phyloP scores from a whole-genome alignment of 1,284 basidiomycete species.

The Baeospora myosura region DNA sequence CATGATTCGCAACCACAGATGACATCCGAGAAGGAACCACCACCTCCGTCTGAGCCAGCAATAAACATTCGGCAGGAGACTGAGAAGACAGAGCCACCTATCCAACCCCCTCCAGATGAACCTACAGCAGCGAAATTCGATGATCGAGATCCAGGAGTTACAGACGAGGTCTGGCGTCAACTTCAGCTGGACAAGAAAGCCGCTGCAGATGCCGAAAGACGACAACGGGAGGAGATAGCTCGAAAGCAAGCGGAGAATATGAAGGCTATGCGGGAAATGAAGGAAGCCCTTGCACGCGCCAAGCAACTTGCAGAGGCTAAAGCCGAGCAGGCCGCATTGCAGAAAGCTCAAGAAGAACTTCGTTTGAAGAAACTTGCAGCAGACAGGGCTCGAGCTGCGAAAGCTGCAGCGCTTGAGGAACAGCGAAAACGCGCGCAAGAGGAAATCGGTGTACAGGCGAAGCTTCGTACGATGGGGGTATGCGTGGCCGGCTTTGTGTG shows the following conservation, averaged over 20 bases:
- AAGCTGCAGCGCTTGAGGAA: constrained; percentile 18
- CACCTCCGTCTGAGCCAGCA: too few species aligned
- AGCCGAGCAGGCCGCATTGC: constrained; percentile 21
- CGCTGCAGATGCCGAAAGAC: constrained; percentile 16
- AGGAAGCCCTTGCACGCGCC: constrained; percentile 12
- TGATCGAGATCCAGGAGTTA: constrained; percentile 36
- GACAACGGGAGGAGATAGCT: constrained; percentile 11
- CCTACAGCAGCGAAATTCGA: background rate
- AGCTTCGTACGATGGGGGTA: constrained; percentile 42
- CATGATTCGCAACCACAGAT: too few species aligned
- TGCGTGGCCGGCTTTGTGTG: constrained; percentile 47
- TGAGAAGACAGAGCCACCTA: too few species aligned
- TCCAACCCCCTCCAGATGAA: too few species aligned
- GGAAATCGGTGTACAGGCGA: constrained; percentile 37
- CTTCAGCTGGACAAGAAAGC: constrained; percentile 31
- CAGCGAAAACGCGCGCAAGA: constrained; percentile 27
- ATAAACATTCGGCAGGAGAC: too few species aligned
- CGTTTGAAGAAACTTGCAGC: constrained; percentile 7
- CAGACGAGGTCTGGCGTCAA: constrained; percentile 36
- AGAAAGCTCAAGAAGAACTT: constrained; percentile 16
- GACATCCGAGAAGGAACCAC: too few species aligned
- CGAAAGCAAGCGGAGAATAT: constrained; percentile 9
- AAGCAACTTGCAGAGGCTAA: constrained; percentile 16
- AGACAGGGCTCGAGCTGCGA: constrained; percentile 16
- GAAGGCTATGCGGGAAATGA: constrained; percentile 1